Evolutionary conservation across 192 early-diverging fungal species (phyloP).

Genomic region (Coemansia sp.): DNA sequence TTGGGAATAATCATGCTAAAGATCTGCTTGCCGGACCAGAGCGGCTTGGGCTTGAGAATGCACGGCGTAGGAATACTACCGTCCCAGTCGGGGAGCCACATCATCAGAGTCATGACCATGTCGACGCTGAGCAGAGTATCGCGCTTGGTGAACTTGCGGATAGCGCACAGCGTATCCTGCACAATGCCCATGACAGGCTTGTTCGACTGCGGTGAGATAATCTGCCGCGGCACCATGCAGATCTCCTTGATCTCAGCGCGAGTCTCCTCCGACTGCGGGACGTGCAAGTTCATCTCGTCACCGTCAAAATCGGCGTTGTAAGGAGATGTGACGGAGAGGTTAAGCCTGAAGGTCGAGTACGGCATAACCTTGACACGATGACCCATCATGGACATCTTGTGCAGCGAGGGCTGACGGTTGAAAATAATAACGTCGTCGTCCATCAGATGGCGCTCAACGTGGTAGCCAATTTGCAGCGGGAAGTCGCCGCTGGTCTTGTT

Average conservation of each 20-base stretch:
- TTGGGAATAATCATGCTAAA: constrained; percentile 90
- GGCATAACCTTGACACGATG: constrained; percentile 98
- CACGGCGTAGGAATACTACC: constrained; percentile 90
- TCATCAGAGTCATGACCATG: constrained; percentile 93
- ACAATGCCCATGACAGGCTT: constrained; percentile 99
- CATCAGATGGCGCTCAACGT: constrained; percentile 93
- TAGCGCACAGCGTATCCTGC: constrained; percentile 96
- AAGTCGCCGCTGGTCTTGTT: constrained; percentile 81
- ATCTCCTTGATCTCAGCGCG: constrained; percentile 94
- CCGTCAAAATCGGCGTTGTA: constrained; percentile 99
- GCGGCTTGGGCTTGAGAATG: constrained; percentile 92
- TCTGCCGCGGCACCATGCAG: constrained; percentile 98
- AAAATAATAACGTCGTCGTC: constrained; percentile 98
- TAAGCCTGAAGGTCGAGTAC: constrained; percentile 97
- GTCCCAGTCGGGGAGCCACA: constrained; percentile 98
- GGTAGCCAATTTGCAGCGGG: constrained; percentile 87
- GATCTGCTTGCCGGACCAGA: constrained; percentile 99
- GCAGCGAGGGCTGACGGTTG: constrained; percentile 98
- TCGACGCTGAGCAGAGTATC: constrained; percentile 88
- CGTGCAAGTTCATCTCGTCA: constrained; percentile 99
- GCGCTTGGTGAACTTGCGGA: constrained; percentile 93
- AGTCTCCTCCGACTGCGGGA: constrained; percentile 96
- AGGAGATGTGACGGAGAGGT: constrained; percentile 95
- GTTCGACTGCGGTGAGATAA: constrained; percentile 96
- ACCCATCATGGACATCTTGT: constrained; percentile 99